phyloP scores from a whole-genome alignment of 768 basidiomycete species.

The Russula ochroleuca region DNA sequence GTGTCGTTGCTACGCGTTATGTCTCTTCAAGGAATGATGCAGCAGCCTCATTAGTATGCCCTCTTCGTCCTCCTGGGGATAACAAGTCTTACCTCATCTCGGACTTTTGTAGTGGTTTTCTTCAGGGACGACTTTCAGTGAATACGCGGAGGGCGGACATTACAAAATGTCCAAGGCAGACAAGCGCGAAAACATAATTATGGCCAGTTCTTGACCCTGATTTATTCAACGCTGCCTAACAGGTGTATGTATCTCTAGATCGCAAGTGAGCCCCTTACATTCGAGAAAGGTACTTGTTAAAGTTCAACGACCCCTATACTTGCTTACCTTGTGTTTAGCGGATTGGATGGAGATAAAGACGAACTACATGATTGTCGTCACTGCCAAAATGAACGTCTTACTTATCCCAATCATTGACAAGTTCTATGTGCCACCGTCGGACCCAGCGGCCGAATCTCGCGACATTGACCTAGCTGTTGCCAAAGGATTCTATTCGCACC shows the following conservation, averaged over 20 bases:
- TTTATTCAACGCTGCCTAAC: not conserved
- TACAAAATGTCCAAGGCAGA: slow-evolving; percentile 96
- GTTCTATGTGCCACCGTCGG: slow-evolving; percentile 84
- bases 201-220: slow-evolving; percentile 45
- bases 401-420: slow-evolving; percentile 94
- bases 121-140: slow-evolving; percentile 90
- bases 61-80: not conserved
- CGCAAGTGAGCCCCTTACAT: slow-evolving; percentile 92
- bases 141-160: slow-evolving; percentile 82
- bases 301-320: not conserved
- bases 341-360: slow-evolving; percentile 99
- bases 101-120: slow-evolving; percentile 76
- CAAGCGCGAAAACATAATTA: slow-evolving; percentile 93
- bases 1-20: slow-evolving; percentile 91
- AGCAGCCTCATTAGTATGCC: slow-evolving; percentile 50
- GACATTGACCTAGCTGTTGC: slow-evolving; percentile 80
- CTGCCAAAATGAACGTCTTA: slow-evolving; percentile 90
- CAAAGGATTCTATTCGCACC: slow-evolving; percentile 71
- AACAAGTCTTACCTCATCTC: not conserved
- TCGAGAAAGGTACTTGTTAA: slow-evolving; percentile 69
- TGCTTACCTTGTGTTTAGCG: slow-evolving; percentile 40
- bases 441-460: slow-evolving; percentile 64
- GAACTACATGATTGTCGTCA: slow-evolving; percentile 93
- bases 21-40: slow-evolving; percentile 89
- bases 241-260: slow-evolving; percentile 44